A percentile compares a stretch with the other conserved stretches of the same genome.
Conservation (phyloP, 2,329 filamentous ascomycete species). For the Pseudogymnoascus destructans region DNA sequence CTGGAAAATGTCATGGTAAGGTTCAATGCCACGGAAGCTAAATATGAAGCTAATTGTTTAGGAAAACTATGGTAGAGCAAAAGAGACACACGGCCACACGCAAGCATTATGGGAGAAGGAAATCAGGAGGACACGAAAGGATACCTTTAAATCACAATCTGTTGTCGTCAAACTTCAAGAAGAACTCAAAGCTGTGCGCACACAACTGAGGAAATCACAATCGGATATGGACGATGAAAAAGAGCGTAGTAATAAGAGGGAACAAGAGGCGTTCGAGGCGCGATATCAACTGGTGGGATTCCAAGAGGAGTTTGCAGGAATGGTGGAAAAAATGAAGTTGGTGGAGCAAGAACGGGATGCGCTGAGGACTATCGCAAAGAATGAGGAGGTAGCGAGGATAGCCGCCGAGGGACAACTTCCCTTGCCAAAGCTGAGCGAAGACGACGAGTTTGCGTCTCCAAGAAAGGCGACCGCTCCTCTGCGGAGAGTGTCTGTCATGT, state of each 20-base stretch:
- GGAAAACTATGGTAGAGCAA: constrained; percentile 58
- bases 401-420: constrained; percentile 59
- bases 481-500: constrained; percentile 37
- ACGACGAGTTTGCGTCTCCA: constrained; percentile 51
- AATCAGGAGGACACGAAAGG: constrained; percentile 54
- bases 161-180: constrained; percentile 58
- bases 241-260: constrained; percentile 44
- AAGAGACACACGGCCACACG: constrained; percentile 55
- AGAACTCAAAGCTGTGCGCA: constrained; percentile 51
- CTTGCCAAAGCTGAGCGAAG: constrained; percentile 41
- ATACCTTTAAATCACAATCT: constrained; percentile 63
- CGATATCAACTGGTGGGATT: constrained; percentile 51
- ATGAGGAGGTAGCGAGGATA: constrained; percentile 60
- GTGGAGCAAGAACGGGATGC: constrained; percentile 64
- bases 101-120: constrained; percentile 62
- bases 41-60: constrained; percentile 28
- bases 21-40: constrained; percentile 16
- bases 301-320: constrained; percentile 53
- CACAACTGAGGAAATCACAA: constrained; percentile 41
- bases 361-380: constrained; percentile 56
- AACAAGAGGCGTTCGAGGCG: constrained; percentile 57
- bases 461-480: constrained; percentile 36
- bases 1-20: constrained; percentile 58
- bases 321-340: constrained; percentile 48
- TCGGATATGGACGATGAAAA: constrained; percentile 50